These are phyloP conservation scores for Suillus alpinus DNA, from an alignment of 768 basidiomycete genomes.

Conservation along the genomic window DNA sequence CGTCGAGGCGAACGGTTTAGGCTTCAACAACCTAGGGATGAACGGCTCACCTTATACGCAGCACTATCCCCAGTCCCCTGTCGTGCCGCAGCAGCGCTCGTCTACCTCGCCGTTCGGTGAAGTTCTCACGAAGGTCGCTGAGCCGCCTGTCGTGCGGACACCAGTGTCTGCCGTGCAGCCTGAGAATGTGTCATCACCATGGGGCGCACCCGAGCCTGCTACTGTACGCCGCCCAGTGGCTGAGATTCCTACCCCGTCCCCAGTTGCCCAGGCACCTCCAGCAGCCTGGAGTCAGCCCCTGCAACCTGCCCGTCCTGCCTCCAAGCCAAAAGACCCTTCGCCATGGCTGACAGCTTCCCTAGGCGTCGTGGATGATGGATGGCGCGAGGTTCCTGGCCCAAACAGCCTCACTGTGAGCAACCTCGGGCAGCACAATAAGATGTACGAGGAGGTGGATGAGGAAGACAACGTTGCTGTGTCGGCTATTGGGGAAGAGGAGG, in stretches of 20 bases:
- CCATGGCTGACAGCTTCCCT: conserved; percentile 56
- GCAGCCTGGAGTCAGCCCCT: conserved; percentile 35
- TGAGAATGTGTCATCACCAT: conserved; percentile 18
- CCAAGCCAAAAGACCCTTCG: conserved; percentile 40
- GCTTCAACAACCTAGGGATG: conserved; percentile 17
- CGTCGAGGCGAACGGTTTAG: conserved; percentile 22
- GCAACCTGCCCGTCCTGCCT: conserved; percentile 15
- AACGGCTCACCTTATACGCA: conserved; percentile 20
- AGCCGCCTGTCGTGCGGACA: conserved; percentile 18
- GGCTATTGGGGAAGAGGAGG: conserved; percentile 9
- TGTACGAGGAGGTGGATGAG: conserved; percentile 35
- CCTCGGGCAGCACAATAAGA: conserved; percentile 56
- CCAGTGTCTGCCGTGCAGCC: conserved; percentile 23
- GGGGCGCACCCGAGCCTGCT: conserved; percentile 15
- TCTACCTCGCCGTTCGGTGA: conserved; percentile 23
- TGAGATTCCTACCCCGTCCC: neutral
- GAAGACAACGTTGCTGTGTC: conserved; percentile 16
- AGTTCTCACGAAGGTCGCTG: conserved; percentile 14
- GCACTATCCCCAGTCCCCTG: conserved; percentile 19
- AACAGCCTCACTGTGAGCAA: conserved; percentile 57
- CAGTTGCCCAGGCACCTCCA: conserved; percentile 25
- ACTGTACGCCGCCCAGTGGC: conserved; percentile 15
- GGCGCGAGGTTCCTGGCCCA: conserved; percentile 42
- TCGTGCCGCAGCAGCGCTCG: conserved; percentile 22
- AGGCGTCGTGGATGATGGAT: conserved; percentile 43